phyloP scores from a whole-genome alignment of 805 yeast genomes.

The Candida bentonensis region DNA sequence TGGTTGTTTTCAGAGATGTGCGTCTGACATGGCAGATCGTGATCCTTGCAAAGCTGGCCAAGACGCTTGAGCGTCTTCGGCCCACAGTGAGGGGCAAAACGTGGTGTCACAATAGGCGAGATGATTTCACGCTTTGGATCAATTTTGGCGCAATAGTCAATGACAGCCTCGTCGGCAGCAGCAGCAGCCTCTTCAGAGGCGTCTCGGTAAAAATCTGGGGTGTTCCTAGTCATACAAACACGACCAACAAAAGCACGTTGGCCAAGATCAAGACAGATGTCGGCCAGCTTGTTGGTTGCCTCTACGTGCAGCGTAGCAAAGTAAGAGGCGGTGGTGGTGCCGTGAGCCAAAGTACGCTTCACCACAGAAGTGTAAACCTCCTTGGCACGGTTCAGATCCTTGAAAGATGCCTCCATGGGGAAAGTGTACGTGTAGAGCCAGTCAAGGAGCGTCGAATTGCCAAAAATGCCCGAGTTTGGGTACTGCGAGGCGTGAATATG shows the following conservation, averaged over 20 bases:
- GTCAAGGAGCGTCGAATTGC: conserved; percentile 69
- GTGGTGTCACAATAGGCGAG: conserved; percentile 73
- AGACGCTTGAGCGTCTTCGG: conserved; percentile 45
- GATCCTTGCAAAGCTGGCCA: conserved; percentile 38
- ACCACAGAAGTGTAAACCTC: conserved; percentile 55
- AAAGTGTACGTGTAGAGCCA: conserved; percentile 86
- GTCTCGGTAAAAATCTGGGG: conserved; percentile 50
- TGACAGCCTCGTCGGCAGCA: conserved; percentile 38
- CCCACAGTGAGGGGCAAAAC: conserved; percentile 86
- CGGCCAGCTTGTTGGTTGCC: conserved; percentile 66
- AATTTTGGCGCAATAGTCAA: conserved; percentile 37
- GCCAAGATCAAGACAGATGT: conserved; percentile 47
- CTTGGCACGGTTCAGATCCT: conserved; percentile 38
- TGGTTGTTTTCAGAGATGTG: conserved; percentile 72
- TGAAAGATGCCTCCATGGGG: conserved; percentile 66
- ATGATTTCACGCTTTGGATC: conserved; percentile 43
- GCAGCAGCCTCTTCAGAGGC: conserved; percentile 46
- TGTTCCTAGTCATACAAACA: conserved; percentile 83
- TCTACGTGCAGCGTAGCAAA: conserved; percentile 76
- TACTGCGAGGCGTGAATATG: conserved; percentile 79
- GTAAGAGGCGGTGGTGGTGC: conserved; percentile 88
- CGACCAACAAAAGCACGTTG: conserved; percentile 88
- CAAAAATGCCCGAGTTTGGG: conserved; percentile 73
- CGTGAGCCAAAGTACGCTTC: conserved; percentile 53
- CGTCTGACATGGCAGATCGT: conserved; percentile 62